Conservation (phyloP, 2,329 filamentous ascomycete species). For the Didymosphaeria variabile region DNA sequence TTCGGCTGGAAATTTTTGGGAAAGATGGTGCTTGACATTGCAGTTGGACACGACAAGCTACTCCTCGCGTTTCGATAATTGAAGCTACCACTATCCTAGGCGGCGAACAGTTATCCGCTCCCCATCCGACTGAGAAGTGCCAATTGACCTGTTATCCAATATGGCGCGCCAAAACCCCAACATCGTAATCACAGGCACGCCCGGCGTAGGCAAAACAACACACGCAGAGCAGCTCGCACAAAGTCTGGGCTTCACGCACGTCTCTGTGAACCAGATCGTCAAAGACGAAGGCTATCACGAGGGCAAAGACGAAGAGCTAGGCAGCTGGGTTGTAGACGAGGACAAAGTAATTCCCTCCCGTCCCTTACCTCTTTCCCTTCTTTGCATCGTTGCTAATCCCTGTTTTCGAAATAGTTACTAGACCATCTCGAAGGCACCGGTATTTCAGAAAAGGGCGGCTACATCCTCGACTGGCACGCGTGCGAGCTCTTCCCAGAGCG, state of each 20-base stretch:
- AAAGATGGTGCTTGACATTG: not conserved
- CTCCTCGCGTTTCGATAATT: no score
- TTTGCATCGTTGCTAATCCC: not conserved
- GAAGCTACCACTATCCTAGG: no score
- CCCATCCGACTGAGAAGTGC: not conserved
- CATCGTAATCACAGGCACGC: constrained; percentile 94
- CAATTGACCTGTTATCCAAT: not conserved
- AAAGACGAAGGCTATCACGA: constrained; percentile 90
- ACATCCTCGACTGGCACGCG: constrained; percentile 96
- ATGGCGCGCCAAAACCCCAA: constrained; percentile 71
- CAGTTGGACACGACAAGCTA: no score
- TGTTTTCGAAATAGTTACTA: constrained; percentile 66
- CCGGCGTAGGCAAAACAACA: constrained; percentile 94
- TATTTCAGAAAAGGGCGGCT: constrained; percentile 72
- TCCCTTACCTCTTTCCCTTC: not conserved
- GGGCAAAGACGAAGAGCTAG: constrained; percentile 83
- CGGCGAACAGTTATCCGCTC: not conserved
- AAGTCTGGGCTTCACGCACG: constrained; percentile 78
- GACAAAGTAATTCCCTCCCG: constrained; percentile 72
- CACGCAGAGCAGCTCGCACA: constrained; percentile 84
- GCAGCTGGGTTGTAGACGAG: constrained; percentile 94
- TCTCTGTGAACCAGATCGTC: constrained; percentile 90
- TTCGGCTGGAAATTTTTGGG: constrained; percentile 8
- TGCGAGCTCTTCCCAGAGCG: constrained; percentile 93
- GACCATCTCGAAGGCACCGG: constrained; percentile 88